Base-by-base conservation (phyloP, 495 filamentous ascomycete genomes). In the Immersiella caudata region DNA sequence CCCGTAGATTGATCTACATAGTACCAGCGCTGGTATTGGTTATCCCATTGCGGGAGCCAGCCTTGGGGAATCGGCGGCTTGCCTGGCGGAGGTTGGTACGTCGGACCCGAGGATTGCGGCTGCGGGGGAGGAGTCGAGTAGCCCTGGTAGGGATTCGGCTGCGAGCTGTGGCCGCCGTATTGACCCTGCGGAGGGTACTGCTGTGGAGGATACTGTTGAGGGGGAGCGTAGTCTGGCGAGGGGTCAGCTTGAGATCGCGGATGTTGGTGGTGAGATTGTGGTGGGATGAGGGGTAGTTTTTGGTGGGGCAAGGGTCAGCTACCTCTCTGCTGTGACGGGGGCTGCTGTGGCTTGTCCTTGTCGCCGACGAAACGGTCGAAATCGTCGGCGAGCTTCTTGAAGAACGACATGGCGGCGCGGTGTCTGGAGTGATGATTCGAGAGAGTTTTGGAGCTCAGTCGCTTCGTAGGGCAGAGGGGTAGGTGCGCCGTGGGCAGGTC, bases 41-140 rank as follows among this genome's bases (percentile, higher is more conserved):
- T 79, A 63, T 90, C 87, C 83, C 84, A 90, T 65, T 81, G 81
- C 21, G 87, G 82, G 56, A 77, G 71, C 89, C 89, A 90, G 67
- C 87, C 88, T 0, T 74, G 62, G 1, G 87, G 86, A 24, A 88
- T 79, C 20, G 85, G 83, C 9, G 86, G 85, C 51, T 79, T 82
- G 70, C 82, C 80, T 1, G 80, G 61, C 9, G 81, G 78, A 7
- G 79, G 79, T 16, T 75, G 66, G 61, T 86, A 79, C 80, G 78
- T 62, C 36, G 80, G 76, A 8, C 46, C 61, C 25, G 61, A 64
- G 78, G 72, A n/a, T 71, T 35, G 59, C 33, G 46, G 60, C 40
- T 24, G 74, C 22, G 69, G 63, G 11, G 65, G 59, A 2, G 71
- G 71, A 0, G 73, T 62, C 8, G 68, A 66, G 60, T 73, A 73